phyloP scores from a whole-genome alignment of 345 rosid genomes.

The Gossypium mustelinum region DNA sequence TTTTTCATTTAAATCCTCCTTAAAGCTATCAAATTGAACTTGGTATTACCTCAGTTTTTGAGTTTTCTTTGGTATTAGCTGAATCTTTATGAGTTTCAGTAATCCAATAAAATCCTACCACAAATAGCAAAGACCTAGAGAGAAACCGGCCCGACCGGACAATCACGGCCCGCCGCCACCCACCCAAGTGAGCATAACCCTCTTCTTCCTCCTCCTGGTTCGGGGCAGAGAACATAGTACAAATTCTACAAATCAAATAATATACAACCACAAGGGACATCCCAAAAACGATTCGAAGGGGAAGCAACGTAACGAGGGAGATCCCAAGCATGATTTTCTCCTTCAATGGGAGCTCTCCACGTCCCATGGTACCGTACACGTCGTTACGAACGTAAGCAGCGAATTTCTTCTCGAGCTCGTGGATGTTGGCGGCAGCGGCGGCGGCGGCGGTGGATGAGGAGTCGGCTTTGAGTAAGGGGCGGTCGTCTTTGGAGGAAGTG shows the following conservation, averaged over 20 bases:
- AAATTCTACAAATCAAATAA: constrained; percentile 76
- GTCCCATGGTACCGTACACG: constrained; percentile 83
- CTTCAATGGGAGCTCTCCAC: constrained; percentile 60
- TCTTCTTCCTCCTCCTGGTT: constrained; percentile 77
- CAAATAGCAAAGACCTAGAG: constrained; percentile 66
- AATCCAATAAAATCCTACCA: constrained; percentile 95
- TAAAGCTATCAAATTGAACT: neutral
- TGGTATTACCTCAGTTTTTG: constrained; percentile 31
- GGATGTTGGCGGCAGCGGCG: constrained; percentile 37
- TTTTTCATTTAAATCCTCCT: neutral
- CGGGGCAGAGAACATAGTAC: constrained; percentile 72
- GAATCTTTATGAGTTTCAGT: constrained; percentile 39
- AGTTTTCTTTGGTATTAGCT: constrained; percentile 4
- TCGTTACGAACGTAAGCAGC: constrained; percentile 82
- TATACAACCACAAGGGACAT: constrained; percentile 51
- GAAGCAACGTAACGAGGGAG: constrained; percentile 67
- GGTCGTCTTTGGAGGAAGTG: constrained; percentile 55
- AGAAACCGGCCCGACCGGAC: constrained; percentile 64
- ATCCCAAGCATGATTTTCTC: constrained; percentile 61
- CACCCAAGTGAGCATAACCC: constrained; percentile 87
- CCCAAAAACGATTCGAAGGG: constrained; percentile 56
- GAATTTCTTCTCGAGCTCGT: constrained; percentile 82
- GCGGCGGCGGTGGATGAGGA: constrained; percentile 33
- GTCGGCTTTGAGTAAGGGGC: constrained; percentile 70
- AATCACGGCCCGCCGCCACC: constrained; percentile 80